These are phyloP conservation scores for Teratosphaeria destructans DNA, from an alignment of 2,329 filamentous ascomycete genomes.

Conservation along the genomic window DNA sequence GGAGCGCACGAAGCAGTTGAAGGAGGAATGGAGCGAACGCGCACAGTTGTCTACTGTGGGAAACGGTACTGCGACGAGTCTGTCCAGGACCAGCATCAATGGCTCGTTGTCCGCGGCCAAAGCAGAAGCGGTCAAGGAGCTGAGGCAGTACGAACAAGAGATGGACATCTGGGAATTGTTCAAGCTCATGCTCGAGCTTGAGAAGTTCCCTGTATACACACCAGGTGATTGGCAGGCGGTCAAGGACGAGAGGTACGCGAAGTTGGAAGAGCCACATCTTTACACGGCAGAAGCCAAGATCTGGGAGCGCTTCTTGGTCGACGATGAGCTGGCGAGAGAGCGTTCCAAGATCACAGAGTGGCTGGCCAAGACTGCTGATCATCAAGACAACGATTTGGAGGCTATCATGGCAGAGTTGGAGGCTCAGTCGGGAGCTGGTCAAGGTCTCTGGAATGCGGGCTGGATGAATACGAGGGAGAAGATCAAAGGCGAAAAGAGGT, in stretches of 20 bases:
- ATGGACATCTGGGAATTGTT: slow-evolving; percentile 85
- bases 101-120: slow-evolving; percentile 11
- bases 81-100: not conserved
- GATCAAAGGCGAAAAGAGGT: slow-evolving; percentile 80
- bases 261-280: slow-evolving; percentile 25
- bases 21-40: slow-evolving; percentile 24
- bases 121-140: slow-evolving; percentile 35
- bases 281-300: slow-evolving; percentile 53
- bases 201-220: not conserved
- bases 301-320: slow-evolving; percentile 64
- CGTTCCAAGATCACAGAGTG: slow-evolving; percentile 73
- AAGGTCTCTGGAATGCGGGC: slow-evolving; percentile 71
- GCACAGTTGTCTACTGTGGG: slow-evolving; percentile 14
- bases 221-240: slow-evolving; percentile 12
- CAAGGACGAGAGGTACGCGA: slow-evolving; percentile 23
- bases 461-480: slow-evolving; percentile 86
- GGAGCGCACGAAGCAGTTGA: slow-evolving; percentile 29
- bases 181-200: slow-evolving; percentile 54
- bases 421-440: slow-evolving; percentile 57
- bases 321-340: slow-evolving; percentile 64
- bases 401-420: slow-evolving; percentile 61
- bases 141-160: slow-evolving; percentile 67
- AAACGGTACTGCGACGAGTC: not conserved
- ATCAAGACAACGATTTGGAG: slow-evolving; percentile 59
- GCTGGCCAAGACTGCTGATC: slow-evolving; percentile 67